These are phyloP conservation scores for Calvatia gigantea DNA, from an alignment of 768 basidiomycete genomes.

Conservation along the genomic window DNA sequence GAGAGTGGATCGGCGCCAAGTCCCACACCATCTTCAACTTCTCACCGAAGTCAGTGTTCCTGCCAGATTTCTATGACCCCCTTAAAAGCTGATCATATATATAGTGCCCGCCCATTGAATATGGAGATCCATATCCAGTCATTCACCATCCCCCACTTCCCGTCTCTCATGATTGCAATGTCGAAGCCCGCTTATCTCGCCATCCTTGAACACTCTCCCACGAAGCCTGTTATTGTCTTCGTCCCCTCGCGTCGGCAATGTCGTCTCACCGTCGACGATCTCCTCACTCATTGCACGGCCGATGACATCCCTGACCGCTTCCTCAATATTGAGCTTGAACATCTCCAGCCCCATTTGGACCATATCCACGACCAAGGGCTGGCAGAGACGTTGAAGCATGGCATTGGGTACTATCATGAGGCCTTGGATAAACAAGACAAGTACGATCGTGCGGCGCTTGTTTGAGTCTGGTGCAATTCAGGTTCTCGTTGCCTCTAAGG, in stretches of 20 bases:
- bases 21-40: slow-evolving; percentile 98
- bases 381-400: slow-evolving; percentile 79
- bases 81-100: slow-evolving; percentile 13
- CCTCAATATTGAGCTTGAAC: slow-evolving; percentile 80
- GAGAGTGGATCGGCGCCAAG: slow-evolving; percentile 96
- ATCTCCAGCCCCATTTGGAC: slow-evolving; percentile 86
- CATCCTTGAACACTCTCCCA: slow-evolving; percentile 80
- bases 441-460: slow-evolving; percentile 84
- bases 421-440: slow-evolving; percentile 91
- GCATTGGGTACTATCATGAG: slow-evolving; percentile 95
- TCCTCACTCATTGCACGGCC: slow-evolving; percentile 83
- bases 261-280: slow-evolving; percentile 88
- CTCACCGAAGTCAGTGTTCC: slow-evolving; percentile 65
- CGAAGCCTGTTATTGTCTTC: slow-evolving; percentile 88
- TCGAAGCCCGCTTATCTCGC: slow-evolving; percentile 96
- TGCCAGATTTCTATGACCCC: not conserved
- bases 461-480: slow-evolving; percentile 96
- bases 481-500: slow-evolving; percentile 91
- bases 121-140: slow-evolving; percentile 98
- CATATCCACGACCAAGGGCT: slow-evolving; percentile 75
- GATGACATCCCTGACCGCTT: slow-evolving; percentile 84
- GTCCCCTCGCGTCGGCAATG: slow-evolving; percentile 94
- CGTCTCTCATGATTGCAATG: slow-evolving; percentile 98
- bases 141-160: slow-evolving; percentile 96
- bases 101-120: slow-evolving; percentile 89